Percentiles rank a stretch among this genome's conserved stretches.
Evolutionary conservation across 371 early-diverging fungal genomes (phyloP).

Genomic region (Mucor saturninus): DNA sequence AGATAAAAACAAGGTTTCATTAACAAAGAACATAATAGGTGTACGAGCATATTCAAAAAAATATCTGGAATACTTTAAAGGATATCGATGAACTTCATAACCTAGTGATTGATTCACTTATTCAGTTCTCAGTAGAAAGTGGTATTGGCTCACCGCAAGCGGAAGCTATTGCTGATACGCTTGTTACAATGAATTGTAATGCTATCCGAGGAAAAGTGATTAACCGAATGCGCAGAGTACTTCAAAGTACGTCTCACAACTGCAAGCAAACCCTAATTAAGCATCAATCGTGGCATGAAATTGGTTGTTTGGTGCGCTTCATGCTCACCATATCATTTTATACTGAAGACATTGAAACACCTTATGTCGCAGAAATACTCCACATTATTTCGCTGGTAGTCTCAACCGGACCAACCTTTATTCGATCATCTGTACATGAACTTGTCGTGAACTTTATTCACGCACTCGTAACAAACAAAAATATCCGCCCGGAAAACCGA

Average conservation of each 20-base stretch:
- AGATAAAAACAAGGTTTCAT: not conserved
- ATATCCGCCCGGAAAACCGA: constrained; percentile 55
- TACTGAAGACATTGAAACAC: constrained; percentile 66
- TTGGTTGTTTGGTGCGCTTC: constrained; percentile 81
- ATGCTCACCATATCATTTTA: constrained; percentile 86
- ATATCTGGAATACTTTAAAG: constrained; percentile 80
- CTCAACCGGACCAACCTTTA: constrained; percentile 79
- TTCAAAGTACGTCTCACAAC: constrained; percentile 67
- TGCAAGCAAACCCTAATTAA: constrained; percentile 66
- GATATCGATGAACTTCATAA: constrained; percentile 78
- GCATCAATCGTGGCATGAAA: constrained; percentile 85
- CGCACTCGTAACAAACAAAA: constrained; percentile 70
- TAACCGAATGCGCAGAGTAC: constrained; percentile 71
- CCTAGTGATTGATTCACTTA: constrained; percentile 73
- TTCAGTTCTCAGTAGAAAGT: constrained; percentile 76
- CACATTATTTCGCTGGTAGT: constrained; percentile 80
- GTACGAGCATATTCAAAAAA: constrained; percentile 76
- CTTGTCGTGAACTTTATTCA: constrained; percentile 87
- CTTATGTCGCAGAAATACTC: constrained; percentile 83
- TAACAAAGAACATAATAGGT: constrained; percentile 38
- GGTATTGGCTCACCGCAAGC: constrained; percentile 79
- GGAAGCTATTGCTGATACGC: constrained; percentile 81
- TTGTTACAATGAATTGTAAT: constrained; percentile 75
- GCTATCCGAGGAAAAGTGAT: constrained; percentile 80
- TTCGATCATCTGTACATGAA: constrained; percentile 86